Base-by-base conservation (phyloP, 805 yeast species). In the Hemisphaericaspora nanyangensis region DNA sequence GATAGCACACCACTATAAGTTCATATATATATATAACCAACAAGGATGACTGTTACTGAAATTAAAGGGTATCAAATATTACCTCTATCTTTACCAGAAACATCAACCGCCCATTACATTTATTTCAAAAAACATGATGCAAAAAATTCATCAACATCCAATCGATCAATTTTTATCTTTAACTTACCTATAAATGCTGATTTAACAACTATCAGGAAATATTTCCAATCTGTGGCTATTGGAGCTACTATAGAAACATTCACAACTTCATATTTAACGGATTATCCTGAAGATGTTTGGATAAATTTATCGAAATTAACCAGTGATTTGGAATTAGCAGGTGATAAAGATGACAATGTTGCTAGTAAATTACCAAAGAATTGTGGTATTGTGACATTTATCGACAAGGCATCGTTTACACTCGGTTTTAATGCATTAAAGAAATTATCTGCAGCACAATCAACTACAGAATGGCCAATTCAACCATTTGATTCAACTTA, bases 171-270 rank as follows among this genome's bases (percentile, higher is more conserved):
- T n/a, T 90, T 90, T 61, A 56, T 83, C 5, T 78, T 84, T 42
- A 89, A 90, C 55, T 62, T 88, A 29, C 96, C 97, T 2, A 62
- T 82, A 17, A 72, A 74, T 41, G 71, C 88, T 6, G 68, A 72
- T 17, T 52, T 76, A 12, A 68, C 71, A 31, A 65, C 66, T 26
- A 54, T 88, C 34, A 82, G 78, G 52, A 70, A 67, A 40, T 72
- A 80, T 30, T 77, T 88, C 50, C 72, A 72, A 39, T 62, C 70
- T 11, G 68, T 84, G 1, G 79, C 85, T 26, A 72, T 79, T 2
- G 86, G 83, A 5, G 76, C 89, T 6, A 76, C 82, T 29, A 64
- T 85, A 10, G 85, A 83, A 46, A 55, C 63, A 6, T 69, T 42
- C 45, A 47, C 51, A 5, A 48, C 60, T 6, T 66, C 72, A 42